Evolutionary conservation across 768 basidiomycete genomes (phyloP).

Genomic region (Calocera viscosa): DNA sequence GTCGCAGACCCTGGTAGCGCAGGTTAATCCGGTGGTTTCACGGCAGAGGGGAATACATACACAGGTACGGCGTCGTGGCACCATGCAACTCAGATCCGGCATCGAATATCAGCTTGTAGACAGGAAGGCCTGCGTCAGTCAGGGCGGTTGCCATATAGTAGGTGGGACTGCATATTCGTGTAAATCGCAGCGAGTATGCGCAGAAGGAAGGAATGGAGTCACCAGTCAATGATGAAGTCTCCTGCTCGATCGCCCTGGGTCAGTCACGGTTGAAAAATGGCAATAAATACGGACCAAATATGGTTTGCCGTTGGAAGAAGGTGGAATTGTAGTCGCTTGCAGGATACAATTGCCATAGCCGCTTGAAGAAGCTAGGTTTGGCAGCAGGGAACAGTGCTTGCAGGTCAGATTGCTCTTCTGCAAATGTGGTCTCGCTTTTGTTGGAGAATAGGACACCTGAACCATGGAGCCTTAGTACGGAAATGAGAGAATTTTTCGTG

Average conservation of each 20-base stretch:
- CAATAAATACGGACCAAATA: too few species aligned
- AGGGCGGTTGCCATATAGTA: slow-evolving; percentile 1
- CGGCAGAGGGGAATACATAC: neutral
- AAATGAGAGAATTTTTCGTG: neutral
- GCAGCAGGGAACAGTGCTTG: neutral
- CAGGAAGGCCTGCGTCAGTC: neutral
- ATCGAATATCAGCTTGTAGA: slow-evolving; percentile 2
- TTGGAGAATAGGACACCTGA: neutral
- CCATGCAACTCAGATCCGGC: neutral
- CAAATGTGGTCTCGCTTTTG: neutral
- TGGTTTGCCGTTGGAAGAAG: neutral
- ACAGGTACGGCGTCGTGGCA: slow-evolving; percentile 2
- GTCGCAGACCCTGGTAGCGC: neutral
- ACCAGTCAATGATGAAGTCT: neutral
- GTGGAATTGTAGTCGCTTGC: slow-evolving; percentile 3
- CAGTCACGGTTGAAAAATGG: too few species aligned
- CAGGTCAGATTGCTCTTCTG: neutral
- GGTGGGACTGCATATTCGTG: neutral
- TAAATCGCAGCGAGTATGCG: too few species aligned
- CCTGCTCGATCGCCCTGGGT: too few species aligned
- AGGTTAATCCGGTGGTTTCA: neutral
- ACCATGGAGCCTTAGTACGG: neutral
- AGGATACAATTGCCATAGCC: neutral
- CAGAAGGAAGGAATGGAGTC: too few species aligned
- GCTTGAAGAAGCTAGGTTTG: neutral